Conservation (phyloP, 352 stramenopile species). For the Pythium folliculosum region DNA sequence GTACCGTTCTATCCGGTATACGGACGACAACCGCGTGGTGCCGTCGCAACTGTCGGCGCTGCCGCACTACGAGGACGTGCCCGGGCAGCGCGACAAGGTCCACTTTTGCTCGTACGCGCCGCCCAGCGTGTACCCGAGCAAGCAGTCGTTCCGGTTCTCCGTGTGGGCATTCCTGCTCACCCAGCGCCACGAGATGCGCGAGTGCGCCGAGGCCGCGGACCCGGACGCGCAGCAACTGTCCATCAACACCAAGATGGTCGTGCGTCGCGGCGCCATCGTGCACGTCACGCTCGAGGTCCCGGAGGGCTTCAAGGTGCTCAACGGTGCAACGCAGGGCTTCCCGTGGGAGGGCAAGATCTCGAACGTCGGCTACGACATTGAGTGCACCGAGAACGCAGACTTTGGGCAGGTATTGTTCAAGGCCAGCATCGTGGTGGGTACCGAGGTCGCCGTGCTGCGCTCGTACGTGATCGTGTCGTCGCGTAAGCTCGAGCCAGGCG, state of each 20-base stretch:
- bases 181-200: constrained; percentile 68
- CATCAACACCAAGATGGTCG: constrained; percentile 62
- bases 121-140: constrained; percentile 52
- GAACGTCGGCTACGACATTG: constrained; percentile 56
- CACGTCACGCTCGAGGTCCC: constrained; percentile 73
- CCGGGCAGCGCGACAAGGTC: constrained; percentile 61
- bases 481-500: constrained; percentile 33
- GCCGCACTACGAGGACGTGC: constrained; percentile 44
- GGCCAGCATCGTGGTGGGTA: constrained; percentile 67
- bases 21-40: constrained; percentile 24
- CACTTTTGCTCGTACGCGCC: constrained; percentile 80
- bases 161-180: constrained; percentile 78
- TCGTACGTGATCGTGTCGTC: constrained; percentile 74
- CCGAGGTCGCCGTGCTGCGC: constrained; percentile 65
- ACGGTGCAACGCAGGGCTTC: constrained; percentile 68
- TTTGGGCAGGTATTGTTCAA: constrained; percentile 76
- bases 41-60: constrained; percentile 22
- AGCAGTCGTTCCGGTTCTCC: constrained; percentile 67
- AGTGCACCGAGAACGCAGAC: constrained; percentile 51
- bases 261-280: constrained; percentile 73
- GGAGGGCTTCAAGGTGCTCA: constrained; percentile 59
- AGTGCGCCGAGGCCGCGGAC: constrained; percentile 45
- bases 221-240: constrained; percentile 46
- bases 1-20: constrained; percentile 69
- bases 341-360: constrained; percentile 72